Percentiles rank a stretch among this genome's conserved stretches.
These are phyloP conservation scores for Turnera subulata DNA, from an alignment of 345 rosid genomes.

Conservation along the genomic window DNA sequence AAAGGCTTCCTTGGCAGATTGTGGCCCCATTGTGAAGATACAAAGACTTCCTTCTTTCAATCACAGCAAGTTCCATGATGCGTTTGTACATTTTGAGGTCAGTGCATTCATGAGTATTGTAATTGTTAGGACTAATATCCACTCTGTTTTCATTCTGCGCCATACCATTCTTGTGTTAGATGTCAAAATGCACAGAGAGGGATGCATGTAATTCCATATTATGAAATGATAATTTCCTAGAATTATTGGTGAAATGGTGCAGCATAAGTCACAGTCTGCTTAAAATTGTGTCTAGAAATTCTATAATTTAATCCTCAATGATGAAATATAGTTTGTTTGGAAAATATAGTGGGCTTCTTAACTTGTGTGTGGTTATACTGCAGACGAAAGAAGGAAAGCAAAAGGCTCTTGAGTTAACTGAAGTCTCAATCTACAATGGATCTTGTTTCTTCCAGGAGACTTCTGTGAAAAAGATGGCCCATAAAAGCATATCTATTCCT, in stretches of 20 bases:
- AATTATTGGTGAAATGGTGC: not conserved
- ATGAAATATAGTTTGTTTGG: not conserved
- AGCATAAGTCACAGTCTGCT: too few relatives aligned
- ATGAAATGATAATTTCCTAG: not conserved
- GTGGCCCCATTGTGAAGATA: conserved; percentile 26
- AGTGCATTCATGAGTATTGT: conserved; percentile 8
- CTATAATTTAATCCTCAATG: too few relatives aligned
- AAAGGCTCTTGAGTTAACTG: conserved; percentile 29
- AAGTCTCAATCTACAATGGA: not conserved
- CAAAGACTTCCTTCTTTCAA: conserved; percentile 18
- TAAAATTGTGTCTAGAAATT: too few relatives aligned
- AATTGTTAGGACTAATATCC: not conserved
- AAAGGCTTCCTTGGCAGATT: conserved; percentile 2
- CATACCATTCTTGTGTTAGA: not conserved
- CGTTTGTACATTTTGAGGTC: conserved; percentile 31
- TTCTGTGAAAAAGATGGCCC: conserved; percentile 20
- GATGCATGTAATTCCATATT: not conserved
- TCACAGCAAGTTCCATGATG: conserved; percentile 27
- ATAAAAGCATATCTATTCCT: conserved; percentile 26
- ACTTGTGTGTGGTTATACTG: conserved; percentile 6
- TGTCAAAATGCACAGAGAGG: not conserved
- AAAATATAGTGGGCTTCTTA: not conserved
- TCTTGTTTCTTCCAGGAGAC: conserved; percentile 24
- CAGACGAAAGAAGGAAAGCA: conserved; percentile 28
- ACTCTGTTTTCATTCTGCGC: not conserved